These are phyloP conservation scores for Betula pendula DNA, from an alignment of 306 rosid species.

Conservation along the genomic window DNA sequence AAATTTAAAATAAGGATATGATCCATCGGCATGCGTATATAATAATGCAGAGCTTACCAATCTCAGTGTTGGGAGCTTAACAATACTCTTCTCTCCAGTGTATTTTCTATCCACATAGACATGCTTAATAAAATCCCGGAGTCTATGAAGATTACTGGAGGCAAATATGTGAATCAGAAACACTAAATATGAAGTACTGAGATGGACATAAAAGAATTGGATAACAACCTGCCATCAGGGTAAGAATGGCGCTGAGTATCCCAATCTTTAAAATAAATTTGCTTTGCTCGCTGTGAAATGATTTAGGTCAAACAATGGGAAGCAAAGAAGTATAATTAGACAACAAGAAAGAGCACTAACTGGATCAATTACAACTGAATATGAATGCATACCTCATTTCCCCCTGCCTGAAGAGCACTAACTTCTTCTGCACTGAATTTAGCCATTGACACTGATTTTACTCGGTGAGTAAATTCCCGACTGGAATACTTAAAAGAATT, in stretches of 20 bases:
- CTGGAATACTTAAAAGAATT: conserved; percentile 43
- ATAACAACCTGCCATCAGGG: conserved; percentile 66
- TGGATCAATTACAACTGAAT: not conserved
- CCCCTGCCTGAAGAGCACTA: conserved; percentile 79
- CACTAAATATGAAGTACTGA: conserved; percentile 9
- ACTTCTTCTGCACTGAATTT: conserved; percentile 79
- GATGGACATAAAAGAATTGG: conserved; percentile 11
- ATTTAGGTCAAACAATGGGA: conserved; percentile 17
- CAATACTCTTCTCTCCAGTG: conserved; percentile 55
- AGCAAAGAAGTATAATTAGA: not conserved
- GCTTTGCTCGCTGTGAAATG: conserved; percentile 66
- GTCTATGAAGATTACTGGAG: conserved; percentile 62
- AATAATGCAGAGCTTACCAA: conserved; percentile 48
- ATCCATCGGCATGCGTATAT: not conserved
- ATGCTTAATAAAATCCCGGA: conserved; percentile 74
- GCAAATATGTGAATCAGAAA: conserved; percentile 38
- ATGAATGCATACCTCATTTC: conserved; percentile 68
- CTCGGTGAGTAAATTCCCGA: conserved; percentile 89
- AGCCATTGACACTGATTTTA: conserved; percentile 89
- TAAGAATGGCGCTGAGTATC: conserved; percentile 56
- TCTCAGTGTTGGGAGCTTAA: conserved; percentile 48
- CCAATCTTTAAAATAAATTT: conserved; percentile 72
- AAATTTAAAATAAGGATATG: not conserved
- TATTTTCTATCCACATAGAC: conserved; percentile 70
- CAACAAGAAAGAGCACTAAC: conserved; percentile 2